Conservation (phyloP, 1,284 basidiomycete species). For the Volvariella surrecta region DNA sequence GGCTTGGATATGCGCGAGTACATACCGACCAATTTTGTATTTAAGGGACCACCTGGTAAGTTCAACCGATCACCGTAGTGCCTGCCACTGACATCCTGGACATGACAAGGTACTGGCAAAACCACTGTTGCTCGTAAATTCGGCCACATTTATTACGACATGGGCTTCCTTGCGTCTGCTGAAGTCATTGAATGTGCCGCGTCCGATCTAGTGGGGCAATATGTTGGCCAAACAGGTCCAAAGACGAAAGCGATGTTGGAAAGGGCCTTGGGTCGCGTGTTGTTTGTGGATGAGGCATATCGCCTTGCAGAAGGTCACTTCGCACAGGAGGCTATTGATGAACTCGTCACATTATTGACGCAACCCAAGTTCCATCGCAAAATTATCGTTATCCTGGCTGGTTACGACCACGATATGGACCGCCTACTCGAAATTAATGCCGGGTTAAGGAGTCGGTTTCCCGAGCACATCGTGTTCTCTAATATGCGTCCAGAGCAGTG, state of each 20-base stretch:
- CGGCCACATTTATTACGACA: conserved; percentile 55
- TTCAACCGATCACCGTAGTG: conserved; percentile 1
- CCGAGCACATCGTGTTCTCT: conserved; percentile 45
- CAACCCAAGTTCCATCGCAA: conserved; percentile 45
- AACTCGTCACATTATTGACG: conserved; percentile 54
- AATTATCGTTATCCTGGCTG: conserved; percentile 57
- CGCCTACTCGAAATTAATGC: conserved; percentile 44
- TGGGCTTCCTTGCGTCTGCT: conserved; percentile 47
- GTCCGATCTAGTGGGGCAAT: conserved; percentile 57
- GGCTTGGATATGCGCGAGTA: conserved; percentile 34
- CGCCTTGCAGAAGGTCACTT: conserved; percentile 48
- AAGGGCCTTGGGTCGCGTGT: conserved; percentile 51
- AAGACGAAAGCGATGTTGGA: conserved; percentile 50
- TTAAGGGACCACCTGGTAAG: conserved; percentile 63
- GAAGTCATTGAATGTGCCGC: conserved; percentile 58
- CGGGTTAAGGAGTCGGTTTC: conserved; percentile 60
- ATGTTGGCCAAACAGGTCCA: conserved; percentile 60
- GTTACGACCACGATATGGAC: conserved; percentile 62
- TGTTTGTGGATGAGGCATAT: conserved; percentile 65
- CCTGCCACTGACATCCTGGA: not conserved
- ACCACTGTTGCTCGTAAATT: conserved; percentile 43
- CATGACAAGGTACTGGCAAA: conserved; percentile 35
- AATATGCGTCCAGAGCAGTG: conserved; percentile 44
- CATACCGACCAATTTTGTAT: conserved; percentile 60
- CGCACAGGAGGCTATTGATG: conserved; percentile 60